Evolutionary conservation across 2,329 filamentous ascomycete genomes (phyloP).

Genomic region (Onygena corvina): DNA sequence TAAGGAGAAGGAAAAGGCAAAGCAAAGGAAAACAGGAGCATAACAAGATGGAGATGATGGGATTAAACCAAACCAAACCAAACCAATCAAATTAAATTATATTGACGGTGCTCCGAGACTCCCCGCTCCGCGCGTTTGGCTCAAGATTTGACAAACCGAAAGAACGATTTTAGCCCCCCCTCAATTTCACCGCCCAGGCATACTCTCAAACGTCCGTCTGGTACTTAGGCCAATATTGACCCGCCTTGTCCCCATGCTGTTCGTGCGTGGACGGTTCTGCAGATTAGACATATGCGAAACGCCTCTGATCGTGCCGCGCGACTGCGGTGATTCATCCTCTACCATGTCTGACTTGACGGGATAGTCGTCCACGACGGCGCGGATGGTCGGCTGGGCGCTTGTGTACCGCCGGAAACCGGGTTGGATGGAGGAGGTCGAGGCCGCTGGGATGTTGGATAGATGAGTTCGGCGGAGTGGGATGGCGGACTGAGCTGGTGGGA

Average conservation of each 20-base stretch:
- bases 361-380: slow-evolving; percentile 7
- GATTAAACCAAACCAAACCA: no score
- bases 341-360: not conserved
- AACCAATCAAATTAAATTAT: no score
- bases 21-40: no score
- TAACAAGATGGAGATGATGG: no score
- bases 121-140: no score
- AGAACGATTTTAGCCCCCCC: no score
- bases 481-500: slow-evolving; percentile 21
- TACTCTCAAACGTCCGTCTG: not conserved
- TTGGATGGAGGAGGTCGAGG: slow-evolving; percentile 31
- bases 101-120: no score
- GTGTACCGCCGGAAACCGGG: slow-evolving; percentile 32
- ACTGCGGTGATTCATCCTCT: not conserved
- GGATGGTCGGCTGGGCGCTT: slow-evolving; percentile 19
- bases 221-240: slow-evolving; percentile 3
- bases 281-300: slow-evolving; percentile 31
- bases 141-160: not conserved
- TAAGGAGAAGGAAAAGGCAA: no score
- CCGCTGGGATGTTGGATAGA: slow-evolving; percentile 26
- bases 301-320: slow-evolving; percentile 9
- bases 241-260: slow-evolving; percentile 27
- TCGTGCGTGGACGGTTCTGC: slow-evolving; percentile 27
- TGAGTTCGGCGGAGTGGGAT: slow-evolving; percentile 30
- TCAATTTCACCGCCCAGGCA: not conserved